Evolutionary conservation across 1,284 basidiomycete genomes (phyloP).

Genomic region (Ganoderma multipileum): DNA sequence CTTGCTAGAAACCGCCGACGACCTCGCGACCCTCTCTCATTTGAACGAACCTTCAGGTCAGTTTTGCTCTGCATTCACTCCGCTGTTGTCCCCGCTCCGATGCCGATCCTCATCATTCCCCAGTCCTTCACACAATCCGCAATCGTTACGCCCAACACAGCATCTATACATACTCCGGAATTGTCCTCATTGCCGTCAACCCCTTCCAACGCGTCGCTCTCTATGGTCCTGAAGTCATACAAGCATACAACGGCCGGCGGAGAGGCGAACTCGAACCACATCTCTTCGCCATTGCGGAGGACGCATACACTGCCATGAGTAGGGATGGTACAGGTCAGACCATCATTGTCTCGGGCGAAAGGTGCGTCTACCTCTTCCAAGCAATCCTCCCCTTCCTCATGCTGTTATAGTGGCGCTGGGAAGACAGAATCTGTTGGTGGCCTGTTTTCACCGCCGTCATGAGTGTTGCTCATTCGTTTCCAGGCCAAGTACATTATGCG

Average conservation of each 20-base stretch:
- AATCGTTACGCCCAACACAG: slow-evolving; percentile 97
- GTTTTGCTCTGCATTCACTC: slow-evolving; percentile 30
- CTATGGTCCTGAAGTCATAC: slow-evolving; percentile 96
- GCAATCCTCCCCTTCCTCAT: slow-evolving; percentile 33
- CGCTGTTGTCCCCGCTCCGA: not conserved
- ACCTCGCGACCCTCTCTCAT: slow-evolving; percentile 97
- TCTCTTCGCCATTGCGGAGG: slow-evolving; percentile 98
- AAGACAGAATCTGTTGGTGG: slow-evolving; percentile 94
- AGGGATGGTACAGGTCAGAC: slow-evolving; percentile 96
- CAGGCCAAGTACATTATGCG: slow-evolving; percentile 99
- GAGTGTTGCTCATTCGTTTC: slow-evolving; percentile 21
- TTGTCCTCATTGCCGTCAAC: slow-evolving; percentile 98
- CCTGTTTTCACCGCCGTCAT: not conserved
- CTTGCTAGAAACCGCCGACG: slow-evolving; percentile 94
- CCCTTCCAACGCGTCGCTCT: slow-evolving; percentile 95
- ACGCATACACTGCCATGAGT: slow-evolving; percentile 98
- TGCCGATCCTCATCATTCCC: slow-evolving; percentile 1
- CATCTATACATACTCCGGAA: slow-evolving; percentile 99
- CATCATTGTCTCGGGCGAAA: slow-evolving; percentile 99
- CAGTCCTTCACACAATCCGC: slow-evolving; percentile 96
- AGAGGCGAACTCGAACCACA: slow-evolving; percentile 98
- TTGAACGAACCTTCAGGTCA: slow-evolving; percentile 96
- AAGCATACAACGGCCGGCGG: slow-evolving; percentile 92
- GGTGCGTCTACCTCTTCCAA: slow-evolving; percentile 55
- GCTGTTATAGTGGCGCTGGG: slow-evolving; percentile 84